phyloP scores from a whole-genome alignment of 2,329 filamentous ascomycete species.

The Penicillium sp. region DNA sequence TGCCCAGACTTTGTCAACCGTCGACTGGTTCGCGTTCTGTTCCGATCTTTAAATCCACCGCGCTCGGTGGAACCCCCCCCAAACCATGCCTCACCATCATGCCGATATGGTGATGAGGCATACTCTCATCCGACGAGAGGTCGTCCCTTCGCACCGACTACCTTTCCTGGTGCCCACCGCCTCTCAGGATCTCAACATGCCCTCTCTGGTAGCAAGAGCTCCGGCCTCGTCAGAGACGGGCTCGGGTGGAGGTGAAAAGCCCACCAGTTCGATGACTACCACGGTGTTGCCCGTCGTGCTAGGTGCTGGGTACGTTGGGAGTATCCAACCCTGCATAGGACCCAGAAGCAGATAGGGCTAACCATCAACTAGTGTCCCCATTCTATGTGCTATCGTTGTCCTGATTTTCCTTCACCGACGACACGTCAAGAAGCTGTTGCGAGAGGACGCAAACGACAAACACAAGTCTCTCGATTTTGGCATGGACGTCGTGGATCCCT shows the following conservation, averaged over 20 bases:
- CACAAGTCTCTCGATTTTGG: constrained; percentile 94
- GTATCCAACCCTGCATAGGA: background rate
- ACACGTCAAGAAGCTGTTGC: constrained; percentile 66
- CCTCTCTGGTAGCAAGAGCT: constrained; percentile 31
- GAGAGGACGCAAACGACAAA: constrained; percentile 81
- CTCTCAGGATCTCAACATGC: constrained; percentile 11
- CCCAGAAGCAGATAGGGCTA: constrained; percentile 13
- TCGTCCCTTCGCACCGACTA: constrained; percentile 26
- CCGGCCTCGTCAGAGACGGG: constrained; percentile 18
- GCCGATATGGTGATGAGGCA: constrained; percentile 24
- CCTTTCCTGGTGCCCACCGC: constrained; percentile 22
- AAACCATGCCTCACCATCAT: constrained; percentile 28
- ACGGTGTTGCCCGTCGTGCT: constrained; percentile 66
- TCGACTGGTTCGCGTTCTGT: constrained; percentile 15
- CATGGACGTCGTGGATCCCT: constrained; percentile 55
- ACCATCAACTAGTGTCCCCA: constrained; percentile 64
- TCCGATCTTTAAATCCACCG: background rate
- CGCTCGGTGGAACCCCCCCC: background rate
- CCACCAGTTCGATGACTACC: constrained; percentile 51
- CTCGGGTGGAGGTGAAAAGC: constrained; percentile 51
- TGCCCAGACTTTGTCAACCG: constrained; percentile 2
- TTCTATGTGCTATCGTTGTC: constrained; percentile 64
- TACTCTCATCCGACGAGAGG: constrained; percentile 22
- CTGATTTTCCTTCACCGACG: constrained; percentile 77
- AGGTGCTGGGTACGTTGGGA: constrained; percentile 64